Evolutionary conservation across 306 rosid species (phyloP).

Genomic region (Fragaria vesca): DNA sequence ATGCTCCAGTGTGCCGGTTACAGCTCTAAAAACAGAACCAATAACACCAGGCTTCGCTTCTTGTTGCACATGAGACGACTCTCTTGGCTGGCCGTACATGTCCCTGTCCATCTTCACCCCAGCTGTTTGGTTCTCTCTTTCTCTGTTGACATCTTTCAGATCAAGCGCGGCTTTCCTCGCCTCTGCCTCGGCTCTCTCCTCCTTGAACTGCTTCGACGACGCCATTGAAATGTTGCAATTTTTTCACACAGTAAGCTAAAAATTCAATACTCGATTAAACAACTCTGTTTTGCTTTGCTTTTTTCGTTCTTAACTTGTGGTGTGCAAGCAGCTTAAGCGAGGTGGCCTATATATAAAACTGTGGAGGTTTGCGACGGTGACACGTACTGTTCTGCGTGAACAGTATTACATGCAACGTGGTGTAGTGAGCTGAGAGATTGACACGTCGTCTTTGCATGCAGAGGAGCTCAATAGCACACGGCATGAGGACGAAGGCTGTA

Average conservation of each 20-base stretch:
- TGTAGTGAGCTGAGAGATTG: background rate
- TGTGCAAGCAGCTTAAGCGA: background rate
- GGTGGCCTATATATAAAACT: background rate
- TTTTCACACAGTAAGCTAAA: background rate
- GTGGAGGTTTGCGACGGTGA: background rate
- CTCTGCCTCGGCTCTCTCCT: slow-evolving; percentile 66
- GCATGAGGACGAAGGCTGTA: background rate
- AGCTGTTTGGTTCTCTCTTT: background rate
- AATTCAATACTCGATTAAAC: background rate
- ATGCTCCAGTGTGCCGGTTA: slow-evolving; percentile 48
- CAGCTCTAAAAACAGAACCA: slow-evolving; percentile 55
- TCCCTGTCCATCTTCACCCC: background rate
- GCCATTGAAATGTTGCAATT: slow-evolving; percentile 41
- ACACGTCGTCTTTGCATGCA: slow-evolving; percentile 16
- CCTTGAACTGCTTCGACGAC: slow-evolving; percentile 45
- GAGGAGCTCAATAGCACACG: background rate
- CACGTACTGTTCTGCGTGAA: background rate
- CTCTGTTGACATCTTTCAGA: slow-evolving; percentile 40
- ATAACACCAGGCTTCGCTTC: slow-evolving; percentile 50
- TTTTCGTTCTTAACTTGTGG: background rate
- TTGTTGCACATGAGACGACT: slow-evolving; percentile 16
- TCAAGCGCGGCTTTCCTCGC: slow-evolving; percentile 57
- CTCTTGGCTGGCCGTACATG: slow-evolving; percentile 1
- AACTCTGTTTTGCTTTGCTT: background rate
- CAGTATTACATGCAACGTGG: background rate